Evolutionary conservation across 2,329 filamentous ascomycete species (phyloP).

Genomic region (Fusarium acutatum): DNA sequence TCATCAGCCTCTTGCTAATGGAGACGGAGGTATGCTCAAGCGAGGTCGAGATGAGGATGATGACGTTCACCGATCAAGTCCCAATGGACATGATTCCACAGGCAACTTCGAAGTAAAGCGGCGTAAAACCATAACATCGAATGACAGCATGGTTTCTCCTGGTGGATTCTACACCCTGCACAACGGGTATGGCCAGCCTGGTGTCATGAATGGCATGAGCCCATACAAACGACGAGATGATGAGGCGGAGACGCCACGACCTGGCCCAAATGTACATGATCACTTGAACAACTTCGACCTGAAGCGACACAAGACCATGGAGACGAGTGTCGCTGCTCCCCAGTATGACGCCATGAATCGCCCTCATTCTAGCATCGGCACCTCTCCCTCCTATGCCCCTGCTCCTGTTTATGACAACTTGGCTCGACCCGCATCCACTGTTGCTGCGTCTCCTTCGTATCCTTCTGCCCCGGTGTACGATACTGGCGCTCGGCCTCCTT

Average conservation of each 20-base stretch:
- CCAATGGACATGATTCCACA: constrained; percentile 50
- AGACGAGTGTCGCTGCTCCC: constrained; percentile 62
- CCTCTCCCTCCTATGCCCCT: constrained; percentile 38
- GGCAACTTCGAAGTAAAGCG: constrained; percentile 74
- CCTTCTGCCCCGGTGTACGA: constrained; percentile 58
- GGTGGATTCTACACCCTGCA: constrained; percentile 19
- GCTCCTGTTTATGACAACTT: constrained; percentile 16
- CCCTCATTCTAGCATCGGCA: constrained; percentile 56
- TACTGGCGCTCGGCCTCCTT: constrained; percentile 56
- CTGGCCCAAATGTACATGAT: constrained; percentile 60
- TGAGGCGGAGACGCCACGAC: constrained; percentile 67
- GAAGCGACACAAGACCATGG: constrained; percentile 83
- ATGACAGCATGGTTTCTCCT: constrained; percentile 14
- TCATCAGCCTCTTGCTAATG: constrained; percentile 60
- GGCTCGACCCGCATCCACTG: constrained; percentile 18
- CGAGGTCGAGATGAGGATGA: constrained; percentile 66
- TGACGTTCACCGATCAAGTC: constrained; percentile 42
- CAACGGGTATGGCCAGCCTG: constrained; percentile 10
- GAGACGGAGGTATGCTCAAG: constrained; percentile 58
- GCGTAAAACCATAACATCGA: constrained; percentile 72
- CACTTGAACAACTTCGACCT: constrained; percentile 63
- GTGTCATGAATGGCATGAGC: constrained; percentile 68
- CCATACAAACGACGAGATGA: constrained; percentile 63
- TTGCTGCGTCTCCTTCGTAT: constrained; percentile 22
- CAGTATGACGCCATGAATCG: constrained; percentile 61